Conservation (phyloP, 192 early-diverging fungal genomes). For the Thamnidium elegans region DNA sequence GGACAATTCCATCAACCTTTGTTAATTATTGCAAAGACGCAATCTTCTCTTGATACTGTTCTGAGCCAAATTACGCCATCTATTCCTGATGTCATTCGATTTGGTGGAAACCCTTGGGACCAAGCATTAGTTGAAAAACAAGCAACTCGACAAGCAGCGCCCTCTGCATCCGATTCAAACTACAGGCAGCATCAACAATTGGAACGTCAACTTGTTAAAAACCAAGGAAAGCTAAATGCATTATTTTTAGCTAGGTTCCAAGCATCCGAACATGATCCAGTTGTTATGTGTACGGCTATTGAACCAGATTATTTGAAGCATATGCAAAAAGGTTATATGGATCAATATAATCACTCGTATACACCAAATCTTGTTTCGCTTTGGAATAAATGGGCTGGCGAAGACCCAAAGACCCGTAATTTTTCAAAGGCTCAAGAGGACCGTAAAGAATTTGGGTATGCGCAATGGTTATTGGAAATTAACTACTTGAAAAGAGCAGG, state of each 20-base stretch:
- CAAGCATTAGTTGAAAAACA: not conserved
- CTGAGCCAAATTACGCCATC: not conserved
- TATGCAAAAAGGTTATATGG: not conserved
- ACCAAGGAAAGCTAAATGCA: conserved; percentile 12
- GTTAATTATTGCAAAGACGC: conserved; percentile 24
- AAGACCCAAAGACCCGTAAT: not conserved
- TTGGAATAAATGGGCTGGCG: not conserved
- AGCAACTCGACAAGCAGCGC: not conserved
- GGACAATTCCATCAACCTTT: conserved; percentile 24
- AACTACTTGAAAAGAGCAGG: not conserved
- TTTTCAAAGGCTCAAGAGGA: not conserved
- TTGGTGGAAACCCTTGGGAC: conserved; percentile 15
- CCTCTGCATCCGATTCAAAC: not conserved
- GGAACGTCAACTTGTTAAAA: not conserved
- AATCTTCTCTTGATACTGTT: conserved; percentile 18
- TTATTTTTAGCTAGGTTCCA: not conserved
- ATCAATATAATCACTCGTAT: not conserved
- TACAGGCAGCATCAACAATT: not conserved
- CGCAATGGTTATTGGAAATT: not conserved
- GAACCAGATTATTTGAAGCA: not conserved
- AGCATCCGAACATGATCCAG: not conserved
- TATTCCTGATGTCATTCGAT: conserved; percentile 23
- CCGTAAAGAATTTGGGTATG: too few species aligned
- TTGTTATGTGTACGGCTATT: not conserved
- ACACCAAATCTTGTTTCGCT: not conserved